Percentiles rank a stretch among this genome's conserved stretches.
Evolutionary conservation across 495 filamentous ascomycete genomes (phyloP).

Genomic region (Neurospora sp.): DNA sequence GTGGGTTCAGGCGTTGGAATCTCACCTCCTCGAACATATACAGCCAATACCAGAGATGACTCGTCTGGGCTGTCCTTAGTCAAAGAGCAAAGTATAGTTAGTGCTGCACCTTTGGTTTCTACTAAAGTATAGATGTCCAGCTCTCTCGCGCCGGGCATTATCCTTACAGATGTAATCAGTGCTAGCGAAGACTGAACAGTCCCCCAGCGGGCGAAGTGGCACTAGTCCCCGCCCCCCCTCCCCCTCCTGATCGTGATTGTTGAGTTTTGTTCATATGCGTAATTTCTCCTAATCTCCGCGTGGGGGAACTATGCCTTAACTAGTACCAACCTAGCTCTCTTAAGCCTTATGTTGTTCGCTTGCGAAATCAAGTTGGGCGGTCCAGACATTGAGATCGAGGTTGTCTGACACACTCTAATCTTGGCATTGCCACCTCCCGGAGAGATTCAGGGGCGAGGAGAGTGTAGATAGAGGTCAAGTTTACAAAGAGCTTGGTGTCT

Average conservation of each 20-base stretch:
- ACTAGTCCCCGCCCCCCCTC: neutral
- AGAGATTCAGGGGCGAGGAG: neutral
- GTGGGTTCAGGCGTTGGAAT: too few species aligned
- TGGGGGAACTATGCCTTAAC: neutral
- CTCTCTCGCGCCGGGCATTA: neutral
- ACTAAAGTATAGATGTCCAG: too few species aligned
- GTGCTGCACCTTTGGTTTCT: too few species aligned
- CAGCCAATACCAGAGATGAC: too few species aligned
- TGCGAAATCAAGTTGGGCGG: neutral
- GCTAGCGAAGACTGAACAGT: neutral
- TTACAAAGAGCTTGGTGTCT: neutral
- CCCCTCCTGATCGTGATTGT: neutral
- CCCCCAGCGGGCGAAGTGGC: neutral
- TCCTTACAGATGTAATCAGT: neutral
- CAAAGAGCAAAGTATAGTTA: too few species aligned
- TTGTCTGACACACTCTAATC: neutral
- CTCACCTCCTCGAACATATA: too few species aligned
- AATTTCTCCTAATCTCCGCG: neutral
- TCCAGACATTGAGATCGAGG: neutral
- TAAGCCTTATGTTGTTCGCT: neutral
- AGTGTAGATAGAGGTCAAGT: neutral
- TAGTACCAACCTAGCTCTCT: neutral
- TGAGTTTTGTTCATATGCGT: neutral
- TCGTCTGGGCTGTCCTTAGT: too few species aligned
- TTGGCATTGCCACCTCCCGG: neutral